Percentiles rank a stretch among this genome's conserved stretches.
These are phyloP conservation scores for Sphaceloma murrayae DNA, from an alignment of 2,329 filamentous ascomycete species.

Conservation along the genomic window DNA sequence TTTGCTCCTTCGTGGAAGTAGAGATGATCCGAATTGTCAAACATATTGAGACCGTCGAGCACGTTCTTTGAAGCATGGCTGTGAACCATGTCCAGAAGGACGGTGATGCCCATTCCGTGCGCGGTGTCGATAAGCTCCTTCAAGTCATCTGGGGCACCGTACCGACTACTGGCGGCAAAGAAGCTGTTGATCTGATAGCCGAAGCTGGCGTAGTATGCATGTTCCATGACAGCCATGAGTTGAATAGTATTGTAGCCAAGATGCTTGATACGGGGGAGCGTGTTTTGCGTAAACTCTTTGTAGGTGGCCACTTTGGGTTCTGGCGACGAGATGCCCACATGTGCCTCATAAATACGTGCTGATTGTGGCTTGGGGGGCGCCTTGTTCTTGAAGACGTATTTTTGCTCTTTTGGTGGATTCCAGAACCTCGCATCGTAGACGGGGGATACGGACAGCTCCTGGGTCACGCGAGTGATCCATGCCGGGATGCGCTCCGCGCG, in stretches of 20 bases:
- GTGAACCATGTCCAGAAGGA: constrained; percentile 91
- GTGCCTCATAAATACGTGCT: constrained; percentile 94
- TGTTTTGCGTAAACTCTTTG: constrained; percentile 91
- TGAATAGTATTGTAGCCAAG: constrained; percentile 97
- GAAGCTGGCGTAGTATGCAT: constrained; percentile 98
- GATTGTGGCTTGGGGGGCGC: constrained; percentile 76
- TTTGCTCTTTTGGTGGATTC: constrained; percentile 73
- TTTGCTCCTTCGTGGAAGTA: constrained; percentile 88
- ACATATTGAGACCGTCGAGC: constrained; percentile 86
- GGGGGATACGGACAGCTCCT: constrained; percentile 80
- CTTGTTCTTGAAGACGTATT: constrained; percentile 74
- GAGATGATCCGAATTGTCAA: constrained; percentile 87
- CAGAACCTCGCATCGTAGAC: constrained; percentile 94
- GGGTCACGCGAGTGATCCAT: constrained; percentile 96
- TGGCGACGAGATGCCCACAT: constrained; percentile 91
- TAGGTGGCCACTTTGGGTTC: constrained; percentile 84
- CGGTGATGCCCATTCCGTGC: constrained; percentile 79
- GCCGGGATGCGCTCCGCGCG: constrained; percentile 80
- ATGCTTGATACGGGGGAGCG: constrained; percentile 80
- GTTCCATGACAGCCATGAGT: constrained; percentile 98
- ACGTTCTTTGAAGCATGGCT: constrained; percentile 98
- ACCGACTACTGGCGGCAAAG: constrained; percentile 93
- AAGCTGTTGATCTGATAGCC: constrained; percentile 99
- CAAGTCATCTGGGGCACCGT: constrained; percentile 84
- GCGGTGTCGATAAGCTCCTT: constrained; percentile 96